Conservation (phyloP, 768 basidiomycete species). For the Termitomyces sp. region DNA sequence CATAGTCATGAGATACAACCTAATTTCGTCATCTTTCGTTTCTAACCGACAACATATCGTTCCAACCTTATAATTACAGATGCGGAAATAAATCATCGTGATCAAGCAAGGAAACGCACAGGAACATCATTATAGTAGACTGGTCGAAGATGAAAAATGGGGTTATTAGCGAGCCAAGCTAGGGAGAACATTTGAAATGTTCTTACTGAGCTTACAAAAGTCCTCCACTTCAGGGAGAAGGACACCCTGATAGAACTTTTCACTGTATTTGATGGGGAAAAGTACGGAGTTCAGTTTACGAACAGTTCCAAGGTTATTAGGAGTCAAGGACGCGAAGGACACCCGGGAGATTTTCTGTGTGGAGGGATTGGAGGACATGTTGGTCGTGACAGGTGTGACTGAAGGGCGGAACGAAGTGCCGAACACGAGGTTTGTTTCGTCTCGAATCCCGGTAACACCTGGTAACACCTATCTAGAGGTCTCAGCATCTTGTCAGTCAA, state of each 20-base stretch:
- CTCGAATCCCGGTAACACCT: background rate
- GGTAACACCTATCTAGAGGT: background rate
- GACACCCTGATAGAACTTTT: constrained; percentile 84
- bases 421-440: background rate
- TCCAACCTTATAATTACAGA: constrained; percentile 51
- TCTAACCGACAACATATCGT: constrained; percentile 86
- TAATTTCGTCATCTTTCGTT: constrained; percentile 50
- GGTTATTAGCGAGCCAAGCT: constrained; percentile 2
- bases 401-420: background rate
- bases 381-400: constrained; percentile 11
- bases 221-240: constrained; percentile 74
- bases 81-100: constrained; percentile 9
- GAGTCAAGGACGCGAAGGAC: constrained; percentile 70
- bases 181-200: background rate
- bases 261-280: constrained; percentile 87
- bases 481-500: background rate
- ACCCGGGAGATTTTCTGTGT: constrained; percentile 37
- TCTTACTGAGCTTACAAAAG: constrained; percentile 83
- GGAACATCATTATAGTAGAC: constrained; percentile 95
- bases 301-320: constrained; percentile 82
- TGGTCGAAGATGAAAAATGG: constrained; percentile 23
- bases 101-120: constrained; percentile 27
- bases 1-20: constrained; percentile 89
- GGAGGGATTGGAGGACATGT: constrained; percentile 18
- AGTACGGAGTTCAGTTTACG: constrained; percentile 71